Base-by-base conservation (phyloP, 345 rosid genomes). In the Aurinia saxatilis region DNA sequence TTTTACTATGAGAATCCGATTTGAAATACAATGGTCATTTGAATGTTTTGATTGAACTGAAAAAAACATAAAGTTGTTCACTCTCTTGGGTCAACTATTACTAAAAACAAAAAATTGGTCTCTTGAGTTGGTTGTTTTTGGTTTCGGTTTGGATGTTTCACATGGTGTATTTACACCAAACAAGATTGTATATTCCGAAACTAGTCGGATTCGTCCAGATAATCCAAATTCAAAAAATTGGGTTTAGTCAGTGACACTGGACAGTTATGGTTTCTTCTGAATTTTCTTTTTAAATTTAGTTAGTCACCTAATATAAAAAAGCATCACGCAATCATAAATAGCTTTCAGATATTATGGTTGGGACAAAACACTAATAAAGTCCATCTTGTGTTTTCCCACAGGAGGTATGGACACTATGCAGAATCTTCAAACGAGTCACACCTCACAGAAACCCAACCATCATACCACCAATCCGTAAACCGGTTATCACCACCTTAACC, bases 371-470 rank as follows among this genome's bases (percentile, higher is more conserved):
- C 17, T 10, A 8, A 52, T 57, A 37, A 5, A 37, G 31, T n/a
- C 27, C 16, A 4, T 68, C 49, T 65, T 57, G 58, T 17, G 5
- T 63, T 71, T 66, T n/a, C n/a, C 5, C 42, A 23, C 81, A 87
- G 95, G 95, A 87, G 68, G 87, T 87, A 14, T 85, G 91, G 95
- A 87, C 95, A 49, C 84, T 87, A 1, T 87, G 95, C 63, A 75
- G 95, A 70, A 81, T 87, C 56, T 80, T 87, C 80, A 81, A 80
- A 74, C 76, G 95, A 73, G 51, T 68, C 42, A 79, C 81, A 23
- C 41, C 67, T 6, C 65, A 51, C 50, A 72, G 51, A 44, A 75
- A 57, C 16, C 50, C 54, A 23, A 23, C 50, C 41, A 33, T 29
- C 65, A 50, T 65, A 60, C 66, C 70, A 45, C 57, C 41, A 65